A percentile compares a stretch with the other conserved stretches of the same genome.
These are phyloP conservation scores for Thielaviopsis populi DNA, from an alignment of 2,329 filamentous ascomycete species.

Conservation along the genomic window DNA sequence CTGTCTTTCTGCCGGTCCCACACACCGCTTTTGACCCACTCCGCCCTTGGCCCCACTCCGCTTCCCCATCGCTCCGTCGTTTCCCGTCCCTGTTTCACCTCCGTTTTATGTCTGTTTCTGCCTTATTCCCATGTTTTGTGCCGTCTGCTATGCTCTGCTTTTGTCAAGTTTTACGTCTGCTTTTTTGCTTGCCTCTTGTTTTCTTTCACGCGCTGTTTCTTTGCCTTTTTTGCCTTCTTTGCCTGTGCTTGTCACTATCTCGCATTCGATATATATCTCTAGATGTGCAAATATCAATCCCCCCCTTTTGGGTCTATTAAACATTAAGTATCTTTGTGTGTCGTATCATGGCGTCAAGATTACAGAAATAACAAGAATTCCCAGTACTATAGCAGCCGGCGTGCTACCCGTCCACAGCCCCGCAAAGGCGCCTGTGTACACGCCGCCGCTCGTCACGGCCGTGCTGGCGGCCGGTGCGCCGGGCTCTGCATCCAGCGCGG, in stretches of 20 bases:
- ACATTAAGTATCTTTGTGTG: neutral
- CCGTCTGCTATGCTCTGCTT: no score
- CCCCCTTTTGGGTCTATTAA: neutral
- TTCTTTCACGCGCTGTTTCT: neutral
- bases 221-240: neutral
- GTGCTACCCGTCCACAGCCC: neutral
- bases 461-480: neutral
- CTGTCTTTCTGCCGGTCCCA: no score
- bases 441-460: neutral
- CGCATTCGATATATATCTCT: slow-evolving; percentile 1
- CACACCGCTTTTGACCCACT: neutral
- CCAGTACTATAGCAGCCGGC: neutral
- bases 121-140: neutral
- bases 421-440: neutral
- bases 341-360: neutral
- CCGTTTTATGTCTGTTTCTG: neutral
- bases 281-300: neutral
- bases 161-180: neutral
- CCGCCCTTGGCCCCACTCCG: no score
- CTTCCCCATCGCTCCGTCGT: neutral
- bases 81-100: neutral
- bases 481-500: slow-evolving; percentile 9
- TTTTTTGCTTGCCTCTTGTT: neutral
- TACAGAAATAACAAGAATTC: neutral
- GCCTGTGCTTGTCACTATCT: neutral